A percentile compares a stretch with the other conserved stretches of the same genome.
Evolutionary conservation across 176 grass and related monocot genomes (phyloP).

Genomic region (Bothriochloa decipiens): DNA sequence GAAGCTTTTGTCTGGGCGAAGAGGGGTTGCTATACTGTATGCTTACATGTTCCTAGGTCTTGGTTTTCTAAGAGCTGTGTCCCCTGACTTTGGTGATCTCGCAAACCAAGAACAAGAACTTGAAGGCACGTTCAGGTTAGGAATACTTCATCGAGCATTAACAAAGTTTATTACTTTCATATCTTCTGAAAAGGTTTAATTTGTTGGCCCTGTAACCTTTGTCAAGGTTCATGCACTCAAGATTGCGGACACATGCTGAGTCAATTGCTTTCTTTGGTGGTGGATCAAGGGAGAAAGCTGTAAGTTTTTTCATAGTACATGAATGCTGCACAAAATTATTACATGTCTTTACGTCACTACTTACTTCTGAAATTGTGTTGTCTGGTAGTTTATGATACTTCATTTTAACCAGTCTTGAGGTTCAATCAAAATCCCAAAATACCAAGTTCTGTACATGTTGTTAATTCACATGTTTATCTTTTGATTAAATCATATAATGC

Average conservation of each 20-base stretch:
- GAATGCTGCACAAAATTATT: conserved; percentile 10
- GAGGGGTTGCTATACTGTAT: conserved; percentile 94
- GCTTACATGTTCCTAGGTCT: conserved; percentile 94
- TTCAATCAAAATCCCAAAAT: conserved; percentile 27
- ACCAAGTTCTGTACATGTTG: neutral
- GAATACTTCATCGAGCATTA: conserved; percentile 8
- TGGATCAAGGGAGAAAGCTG: conserved; percentile 91
- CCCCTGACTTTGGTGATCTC: conserved; percentile 94
- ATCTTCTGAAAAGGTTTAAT: conserved; percentile 8
- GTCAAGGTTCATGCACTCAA: conserved; percentile 91
- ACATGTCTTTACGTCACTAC: neutral
- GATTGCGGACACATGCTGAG: conserved; percentile 92
- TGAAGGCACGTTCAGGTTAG: conserved; percentile 91
- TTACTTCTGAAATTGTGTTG: conserved; percentile 1
- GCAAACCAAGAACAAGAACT: conserved; percentile 91
- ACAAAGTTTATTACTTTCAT: conserved; percentile 35
- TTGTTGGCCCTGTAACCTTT: conserved; percentile 39
- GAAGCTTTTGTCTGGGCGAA: conserved; percentile 91
- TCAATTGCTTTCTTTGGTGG: conserved; percentile 99
- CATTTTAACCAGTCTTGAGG: neutral
- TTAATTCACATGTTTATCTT: neutral
- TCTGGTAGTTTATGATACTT: neutral
- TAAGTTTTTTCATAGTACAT: conserved; percentile 50
- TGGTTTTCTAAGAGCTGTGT: conserved; percentile 88
- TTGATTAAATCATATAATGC: conserved; percentile 9